phyloP scores from a whole-genome alignment of 495 filamentous ascomycete species.

The Daldinia grandis region DNA sequence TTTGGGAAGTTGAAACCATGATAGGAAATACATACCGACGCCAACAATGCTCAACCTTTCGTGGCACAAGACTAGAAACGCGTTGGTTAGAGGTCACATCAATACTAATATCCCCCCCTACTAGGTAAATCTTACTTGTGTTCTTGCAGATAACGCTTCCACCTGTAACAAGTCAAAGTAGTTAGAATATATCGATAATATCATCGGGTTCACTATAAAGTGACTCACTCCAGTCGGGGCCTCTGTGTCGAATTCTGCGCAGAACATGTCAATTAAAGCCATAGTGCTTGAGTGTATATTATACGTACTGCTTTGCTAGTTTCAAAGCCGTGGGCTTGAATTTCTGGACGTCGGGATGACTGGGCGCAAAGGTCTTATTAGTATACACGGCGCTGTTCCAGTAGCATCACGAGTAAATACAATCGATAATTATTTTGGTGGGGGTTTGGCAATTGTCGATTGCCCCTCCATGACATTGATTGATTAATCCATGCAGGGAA shows the following conservation, averaged over 20 bases:
- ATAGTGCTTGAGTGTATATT: slow-evolving; percentile 23
- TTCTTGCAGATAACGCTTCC: slow-evolving; percentile 88
- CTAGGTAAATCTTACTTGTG: slow-evolving; percentile 69
- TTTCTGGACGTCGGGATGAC: slow-evolving; percentile 93
- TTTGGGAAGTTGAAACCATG: slow-evolving; percentile 21
- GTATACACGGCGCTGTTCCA: slow-evolving; percentile 35
- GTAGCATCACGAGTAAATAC: slow-evolving; percentile 32
- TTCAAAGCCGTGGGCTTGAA: slow-evolving; percentile 97
- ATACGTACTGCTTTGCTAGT: slow-evolving; percentile 90
- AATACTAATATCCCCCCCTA: neutral
- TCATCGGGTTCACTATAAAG: slow-evolving; percentile 31
- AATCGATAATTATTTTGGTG: slow-evolving; percentile 37
- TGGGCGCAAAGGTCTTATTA: slow-evolving; percentile 49
- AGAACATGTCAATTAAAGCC: slow-evolving; percentile 50
- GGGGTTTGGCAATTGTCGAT: slow-evolving; percentile 24
- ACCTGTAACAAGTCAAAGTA: slow-evolving; percentile 58
- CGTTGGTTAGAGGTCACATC: slow-evolving; percentile 45
- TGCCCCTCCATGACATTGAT: slow-evolving; percentile 49
- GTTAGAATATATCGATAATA: slow-evolving; percentile 34
- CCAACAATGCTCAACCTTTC: slow-evolving; percentile 97
- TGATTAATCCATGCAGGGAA: slow-evolving; percentile 15
- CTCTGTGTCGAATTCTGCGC: slow-evolving; percentile 87
- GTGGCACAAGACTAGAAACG: slow-evolving; percentile 83
- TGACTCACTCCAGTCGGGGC: slow-evolving; percentile 96
- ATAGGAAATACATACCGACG: slow-evolving; percentile 72